A percentile compares a stretch with the other conserved stretches of the same genome.
phyloP scores from a whole-genome alignment of 164 flowering plant genomes.

The Sedum album region DNA sequence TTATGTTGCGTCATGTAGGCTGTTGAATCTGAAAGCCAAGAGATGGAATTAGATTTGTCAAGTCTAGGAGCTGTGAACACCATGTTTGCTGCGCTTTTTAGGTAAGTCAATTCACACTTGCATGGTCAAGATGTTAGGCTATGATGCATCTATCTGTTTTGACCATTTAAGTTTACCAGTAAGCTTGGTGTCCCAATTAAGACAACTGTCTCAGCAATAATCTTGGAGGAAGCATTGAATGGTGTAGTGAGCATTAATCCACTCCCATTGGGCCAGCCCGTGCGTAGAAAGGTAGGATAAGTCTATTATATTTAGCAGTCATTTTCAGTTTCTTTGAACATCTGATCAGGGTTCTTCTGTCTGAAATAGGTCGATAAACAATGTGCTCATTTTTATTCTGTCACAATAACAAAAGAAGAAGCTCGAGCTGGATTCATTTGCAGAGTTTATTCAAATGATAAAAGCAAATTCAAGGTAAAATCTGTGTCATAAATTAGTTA shows the following conservation, averaged over 20 bases:
- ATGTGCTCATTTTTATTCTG: constrained; percentile 86
- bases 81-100: constrained; percentile 95
- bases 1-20: constrained; percentile 40
- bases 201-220: constrained; percentile 87
- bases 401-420: constrained; percentile 66
- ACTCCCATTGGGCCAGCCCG: constrained; percentile 56
- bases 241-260: constrained; percentile 52
- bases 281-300: constrained; percentile 48
- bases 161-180: constrained; percentile 24
- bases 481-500: background rate
- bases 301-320: background rate
- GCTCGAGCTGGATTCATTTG: constrained; percentile 73
- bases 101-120: constrained; percentile 26
- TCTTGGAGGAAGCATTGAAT: constrained; percentile 91
- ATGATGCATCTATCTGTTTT: background rate
- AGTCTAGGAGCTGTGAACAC: constrained; percentile 91
- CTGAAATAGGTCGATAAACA: constrained; percentile 85
- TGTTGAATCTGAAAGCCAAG: constrained; percentile 82
- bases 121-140: background rate
- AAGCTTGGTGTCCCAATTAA: constrained; percentile 97
- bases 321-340: background rate
- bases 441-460: constrained; percentile 67
- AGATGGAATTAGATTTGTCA: constrained; percentile 87
- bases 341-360: background rate
- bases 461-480: constrained; percentile 86